Conservation (phyloP, 768 basidiomycete species). For the Chalciporus chontae region DNA sequence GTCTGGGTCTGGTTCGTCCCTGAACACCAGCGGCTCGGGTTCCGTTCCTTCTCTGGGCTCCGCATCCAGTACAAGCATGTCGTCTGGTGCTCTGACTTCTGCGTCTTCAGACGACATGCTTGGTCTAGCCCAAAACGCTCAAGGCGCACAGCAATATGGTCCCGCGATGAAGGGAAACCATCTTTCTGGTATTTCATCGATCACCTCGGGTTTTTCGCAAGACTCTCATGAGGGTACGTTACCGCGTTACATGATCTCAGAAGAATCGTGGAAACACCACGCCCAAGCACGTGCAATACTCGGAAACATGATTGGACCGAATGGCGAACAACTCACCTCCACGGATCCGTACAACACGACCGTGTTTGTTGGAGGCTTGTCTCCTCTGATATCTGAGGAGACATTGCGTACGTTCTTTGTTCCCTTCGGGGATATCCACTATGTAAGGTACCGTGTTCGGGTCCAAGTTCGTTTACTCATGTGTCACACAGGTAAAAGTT, state of each 20-base stretch:
- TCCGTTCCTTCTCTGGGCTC: slow-evolving; percentile 54
- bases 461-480: slow-evolving; percentile 4
- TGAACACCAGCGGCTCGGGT: slow-evolving; percentile 43
- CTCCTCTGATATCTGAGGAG: slow-evolving; percentile 86
- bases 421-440: slow-evolving; percentile 92
- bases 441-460: slow-evolving; percentile 47
- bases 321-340: slow-evolving; percentile 81
- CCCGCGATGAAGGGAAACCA: slow-evolving; percentile 31
- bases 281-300: slow-evolving; percentile 80
- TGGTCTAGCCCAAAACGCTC: slow-evolving; percentile 43
- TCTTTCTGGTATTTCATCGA: slow-evolving; percentile 26
- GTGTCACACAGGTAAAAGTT: slow-evolving; percentile 74
- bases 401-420: slow-evolving; percentile 87
- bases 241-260: slow-evolving; percentile 56
- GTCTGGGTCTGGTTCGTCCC: slow-evolving; percentile 45
- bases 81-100: slow-evolving; percentile 49
- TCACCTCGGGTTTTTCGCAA: slow-evolving; percentile 36
- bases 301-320: slow-evolving; percentile 80
- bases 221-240: slow-evolving; percentile 42
- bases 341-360: slow-evolving; percentile 97
- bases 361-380: slow-evolving; percentile 89
- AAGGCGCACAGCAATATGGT: slow-evolving; percentile 47
- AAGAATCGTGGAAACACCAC: slow-evolving; percentile 84
- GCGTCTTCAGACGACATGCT: slow-evolving; percentile 52
- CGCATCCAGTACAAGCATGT: slow-evolving; percentile 40